A percentile compares a stretch with the other conserved stretches of the same genome.
Conservation (phyloP, 2,329 filamentous ascomycete genomes). For the Aspergillus ochraceus region DNA sequence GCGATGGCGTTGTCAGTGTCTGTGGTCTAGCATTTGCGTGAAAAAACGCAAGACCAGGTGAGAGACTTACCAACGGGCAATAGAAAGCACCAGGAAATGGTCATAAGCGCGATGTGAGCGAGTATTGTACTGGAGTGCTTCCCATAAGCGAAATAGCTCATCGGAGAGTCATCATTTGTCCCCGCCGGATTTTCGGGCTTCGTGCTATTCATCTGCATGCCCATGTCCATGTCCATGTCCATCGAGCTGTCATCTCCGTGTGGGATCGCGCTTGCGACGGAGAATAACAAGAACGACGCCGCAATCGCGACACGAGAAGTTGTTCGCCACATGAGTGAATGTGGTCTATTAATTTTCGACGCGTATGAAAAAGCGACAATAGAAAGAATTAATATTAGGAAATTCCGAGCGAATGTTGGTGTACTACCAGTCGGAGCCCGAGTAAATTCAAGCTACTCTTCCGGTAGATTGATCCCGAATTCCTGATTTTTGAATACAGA, state of each 20-base stretch:
- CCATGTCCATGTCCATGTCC: conserved; percentile 33
- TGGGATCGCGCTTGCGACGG: conserved; percentile 31
- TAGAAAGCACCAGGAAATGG: conserved; percentile 69
- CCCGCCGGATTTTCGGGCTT: conserved; percentile 17
- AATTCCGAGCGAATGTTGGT: not conserved
- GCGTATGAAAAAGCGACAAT: not conserved
- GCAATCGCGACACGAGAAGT: conserved; percentile 27
- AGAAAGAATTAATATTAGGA: not conserved
- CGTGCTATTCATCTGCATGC: conserved; percentile 18
- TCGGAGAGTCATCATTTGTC: conserved; percentile 27
- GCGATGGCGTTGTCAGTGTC: conserved; percentile 10
- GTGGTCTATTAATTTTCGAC: conserved; percentile 1
- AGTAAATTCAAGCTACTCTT: not conserved
- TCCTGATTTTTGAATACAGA: not conserved
- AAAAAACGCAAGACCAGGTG: not conserved
- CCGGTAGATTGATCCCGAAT: not conserved
- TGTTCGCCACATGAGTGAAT: conserved; percentile 25
- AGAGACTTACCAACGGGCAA: conserved; percentile 66
- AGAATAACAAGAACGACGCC: conserved; percentile 30
- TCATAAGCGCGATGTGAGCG: conserved; percentile 70
- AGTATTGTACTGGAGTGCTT: conserved; percentile 55
- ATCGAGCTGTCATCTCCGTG: conserved; percentile 35
- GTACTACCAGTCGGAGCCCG: not conserved
- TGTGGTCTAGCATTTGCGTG: not conserved
- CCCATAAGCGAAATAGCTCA: conserved; percentile 46